Evolutionary conservation across 305 asterid species (phyloP), one percentile per base, ranked within the genome.

Genomic region (Fraxinus angustifolia): DNA sequence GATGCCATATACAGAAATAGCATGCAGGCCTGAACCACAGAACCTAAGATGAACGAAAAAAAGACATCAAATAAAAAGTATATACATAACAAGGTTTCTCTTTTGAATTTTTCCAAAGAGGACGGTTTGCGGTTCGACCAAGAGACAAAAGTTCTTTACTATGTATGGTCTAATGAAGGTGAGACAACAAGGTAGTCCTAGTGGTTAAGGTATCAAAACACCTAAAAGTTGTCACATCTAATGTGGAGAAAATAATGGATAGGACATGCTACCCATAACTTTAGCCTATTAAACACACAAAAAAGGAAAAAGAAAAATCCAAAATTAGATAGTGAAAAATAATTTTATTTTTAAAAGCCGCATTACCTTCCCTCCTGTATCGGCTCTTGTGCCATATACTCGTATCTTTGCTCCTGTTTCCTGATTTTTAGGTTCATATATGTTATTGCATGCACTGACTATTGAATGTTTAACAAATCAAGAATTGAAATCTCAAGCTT

Each of bases 401-500:
- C 88, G 95, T 86, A 94, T 84, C 82, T 89, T 91, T 80, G 98
- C 94, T 86, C 98, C 98, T 65, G 98, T 94, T 88, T 94, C 98
- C 98, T 94, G 92, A 87, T 86, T 86, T 67, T 58, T 62, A 36
- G 53, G 72, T 79, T 60, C 60, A 62, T 28, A 45, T 45, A 45
- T 45, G 40, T 10, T 53, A 70, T 23, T 67, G 74, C 65, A 72
- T 26, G 62, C 28, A 71, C 82, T 73, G 36, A 30, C 50, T 40
- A 56, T 60, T 60, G 56, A 75, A 53, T 42, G 36, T 72, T 50
- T 45, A 45, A 77, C 16, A 36, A 74, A 83, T 53, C n/a, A 73
- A 50, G 73, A 53, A 80, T 77, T 77, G 83, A n/a, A 78, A 48
- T 65, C 30, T 79, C 42, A 19, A 73, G 80, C 17, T 45, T 45